Evolutionary conservation across 768 basidiomycete genomes (phyloP).

Genomic region (Pleurotus sapidus): DNA sequence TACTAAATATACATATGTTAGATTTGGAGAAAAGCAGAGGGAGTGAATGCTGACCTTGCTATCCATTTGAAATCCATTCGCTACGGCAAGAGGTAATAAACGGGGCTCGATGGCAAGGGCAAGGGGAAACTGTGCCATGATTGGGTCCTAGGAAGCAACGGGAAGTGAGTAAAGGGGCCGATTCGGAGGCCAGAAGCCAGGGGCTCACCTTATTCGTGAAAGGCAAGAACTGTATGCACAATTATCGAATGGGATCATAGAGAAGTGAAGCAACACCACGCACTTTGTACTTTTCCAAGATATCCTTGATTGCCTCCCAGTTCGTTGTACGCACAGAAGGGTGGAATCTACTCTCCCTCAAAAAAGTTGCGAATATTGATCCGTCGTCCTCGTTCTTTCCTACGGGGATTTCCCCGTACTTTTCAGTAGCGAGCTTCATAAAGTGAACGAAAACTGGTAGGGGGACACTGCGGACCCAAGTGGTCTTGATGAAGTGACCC

Average conservation of each 20-base stretch:
- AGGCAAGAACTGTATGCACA: constrained; percentile 62
- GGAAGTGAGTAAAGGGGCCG: constrained; percentile 9
- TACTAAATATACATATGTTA: constrained; percentile 40
- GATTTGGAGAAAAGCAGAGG: constrained; percentile 8
- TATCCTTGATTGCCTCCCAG: constrained; percentile 63
- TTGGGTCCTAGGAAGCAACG: constrained; percentile 52
- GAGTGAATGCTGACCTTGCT: constrained; percentile 48
- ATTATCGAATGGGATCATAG: constrained; percentile 13
- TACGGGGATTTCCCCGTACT: constrained; percentile 64
- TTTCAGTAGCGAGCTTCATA: constrained; percentile 51
- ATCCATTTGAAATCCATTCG: constrained; percentile 79
- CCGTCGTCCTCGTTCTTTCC: constrained; percentile 78
- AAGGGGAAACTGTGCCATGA: constrained; percentile 75
- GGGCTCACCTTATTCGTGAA: constrained; percentile 62
- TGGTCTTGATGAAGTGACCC: constrained; percentile 67
- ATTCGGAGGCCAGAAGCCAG: constrained; percentile 1
- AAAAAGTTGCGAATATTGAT: constrained; percentile 55
- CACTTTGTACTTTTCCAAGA: constrained; percentile 71
- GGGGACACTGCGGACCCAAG: constrained; percentile 68
- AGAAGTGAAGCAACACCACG: constrained; percentile 18
- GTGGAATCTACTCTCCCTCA: constrained; percentile 70
- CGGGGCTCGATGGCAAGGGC: constrained; percentile 76
- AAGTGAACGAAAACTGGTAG: constrained; percentile 64
- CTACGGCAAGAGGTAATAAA: constrained; percentile 65
- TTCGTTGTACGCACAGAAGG: constrained; percentile 52